A percentile compares a stretch with the other conserved stretches of the same genome.
These are phyloP conservation scores for Colletotrichum sp. DNA, from an alignment of 2,329 filamentous ascomycete genomes.

Conservation along the genomic window DNA sequence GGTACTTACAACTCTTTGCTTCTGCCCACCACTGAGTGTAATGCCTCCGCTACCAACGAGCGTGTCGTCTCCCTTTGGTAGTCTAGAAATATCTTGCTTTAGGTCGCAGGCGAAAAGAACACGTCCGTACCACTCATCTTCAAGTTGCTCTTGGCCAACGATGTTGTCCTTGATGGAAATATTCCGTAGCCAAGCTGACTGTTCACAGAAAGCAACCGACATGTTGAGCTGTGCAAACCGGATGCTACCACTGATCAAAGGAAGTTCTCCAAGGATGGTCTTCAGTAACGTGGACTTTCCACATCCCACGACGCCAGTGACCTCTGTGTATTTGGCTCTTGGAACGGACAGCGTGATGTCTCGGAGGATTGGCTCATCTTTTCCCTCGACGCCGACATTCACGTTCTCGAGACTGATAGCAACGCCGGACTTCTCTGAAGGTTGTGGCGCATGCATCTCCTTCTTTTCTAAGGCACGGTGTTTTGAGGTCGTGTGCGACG, in stretches of 20 bases:
- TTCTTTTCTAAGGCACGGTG: background rate
- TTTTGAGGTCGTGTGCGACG: background rate
- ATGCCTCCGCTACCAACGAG: constrained; percentile 19
- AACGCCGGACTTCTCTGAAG: background rate
- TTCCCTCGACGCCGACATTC: background rate
- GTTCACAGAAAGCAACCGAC: constrained; percentile 23
- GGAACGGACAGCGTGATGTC: background rate
- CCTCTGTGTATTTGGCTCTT: background rate
- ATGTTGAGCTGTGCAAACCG: accelerated
- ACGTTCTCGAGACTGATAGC: background rate
- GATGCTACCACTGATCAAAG: background rate
- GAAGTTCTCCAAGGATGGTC: constrained; percentile 26
- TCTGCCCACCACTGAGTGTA: constrained; percentile 25
- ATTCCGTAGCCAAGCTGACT: constrained; percentile 26
- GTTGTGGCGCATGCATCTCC: background rate
- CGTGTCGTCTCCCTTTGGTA: constrained; percentile 22
- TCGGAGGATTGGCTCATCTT: background rate
- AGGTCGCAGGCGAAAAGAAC: constrained; percentile 25
- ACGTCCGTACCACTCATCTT: constrained; percentile 35
- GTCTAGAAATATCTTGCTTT: constrained; percentile 9
- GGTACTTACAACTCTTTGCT: constrained; percentile 25
- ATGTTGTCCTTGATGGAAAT: constrained; percentile 25
- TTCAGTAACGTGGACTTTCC: constrained; percentile 25
- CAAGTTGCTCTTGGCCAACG: constrained; percentile 17
- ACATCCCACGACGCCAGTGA: constrained; percentile 9